Base-by-base conservation (phyloP, 768 basidiomycete species). In the Phanerodontia chrysosporium region DNA sequence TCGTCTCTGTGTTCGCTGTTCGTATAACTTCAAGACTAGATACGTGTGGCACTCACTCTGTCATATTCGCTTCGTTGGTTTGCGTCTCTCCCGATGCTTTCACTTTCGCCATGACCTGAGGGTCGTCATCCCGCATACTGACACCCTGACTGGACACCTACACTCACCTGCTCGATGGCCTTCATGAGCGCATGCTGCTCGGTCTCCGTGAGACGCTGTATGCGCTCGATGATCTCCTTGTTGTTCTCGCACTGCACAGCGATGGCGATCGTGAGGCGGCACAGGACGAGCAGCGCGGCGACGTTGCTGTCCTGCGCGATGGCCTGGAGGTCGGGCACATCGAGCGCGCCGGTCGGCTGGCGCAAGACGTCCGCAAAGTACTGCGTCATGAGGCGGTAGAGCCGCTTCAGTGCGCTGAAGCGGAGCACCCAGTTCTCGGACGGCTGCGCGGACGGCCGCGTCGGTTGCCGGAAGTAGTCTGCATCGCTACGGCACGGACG, bases 171-270 rank as follows among this genome's bases (percentile, higher is more conserved):
- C 72, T 97, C 95, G 59, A 97, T 96, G 42, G 92, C 90, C 72
- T 83, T 88, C 95, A 97, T 98, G 55, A 97, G 75, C 67, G 85
- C 80, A 69, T 93, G 90, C 74, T 97, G 95, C 67, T 94, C 87
- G 18, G 75, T 79, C 72, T 96, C 90, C 60, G 83, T 87, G 62
- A 97, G 72, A 1, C 82, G 80, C 67, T 95, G 94, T 35, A 98
- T 98, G 73, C 85, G 89, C 69, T 85, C 86, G 61, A 98, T 94
- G 64, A 95, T 89, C 62, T 87, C 83, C 75, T 92, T 85, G 67
- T 95, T 95, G 70, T 83, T 83, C 70, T 90, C 88, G 67, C 90
- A 94, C 73, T 95, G 92, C 10, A 95, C 92, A 1, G 89, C 87
- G 64, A 94, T 89, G 22, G 88, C 90, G 49, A 96, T 86, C 13